Conservation (phyloP, 2,329 filamentous ascomycete genomes). For the Rutstroemia sp. region DNA sequence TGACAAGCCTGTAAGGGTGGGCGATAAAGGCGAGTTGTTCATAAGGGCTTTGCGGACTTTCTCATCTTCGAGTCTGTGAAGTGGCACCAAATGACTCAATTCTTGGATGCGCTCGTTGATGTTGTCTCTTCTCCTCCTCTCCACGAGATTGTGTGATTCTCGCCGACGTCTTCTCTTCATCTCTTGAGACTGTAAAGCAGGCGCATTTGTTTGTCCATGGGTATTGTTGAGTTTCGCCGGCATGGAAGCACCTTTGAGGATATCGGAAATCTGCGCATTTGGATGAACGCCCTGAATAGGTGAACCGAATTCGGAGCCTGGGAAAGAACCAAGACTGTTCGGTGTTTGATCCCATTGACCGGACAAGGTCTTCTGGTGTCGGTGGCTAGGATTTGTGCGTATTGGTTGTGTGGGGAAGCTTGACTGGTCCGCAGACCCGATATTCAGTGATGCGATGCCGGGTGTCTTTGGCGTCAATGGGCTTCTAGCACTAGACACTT, state of each 20-base stretch:
- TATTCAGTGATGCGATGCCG: slow-evolving; percentile 62
- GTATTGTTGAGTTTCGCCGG: slow-evolving; percentile 68
- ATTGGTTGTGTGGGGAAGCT: slow-evolving; percentile 75
- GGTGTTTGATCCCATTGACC: slow-evolving; percentile 86
- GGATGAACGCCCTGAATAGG: slow-evolving; percentile 60
- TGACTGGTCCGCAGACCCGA: slow-evolving; percentile 55
- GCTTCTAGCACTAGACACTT: slow-evolving; percentile 66
- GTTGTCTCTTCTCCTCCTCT: slow-evolving; percentile 89
- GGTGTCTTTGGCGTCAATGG: slow-evolving; percentile 86
- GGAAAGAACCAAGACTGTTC: slow-evolving; percentile 75
- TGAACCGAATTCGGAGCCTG: slow-evolving; percentile 83
- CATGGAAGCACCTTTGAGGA: slow-evolving; percentile 84
- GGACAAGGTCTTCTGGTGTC: slow-evolving; percentile 77
- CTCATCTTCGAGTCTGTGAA: slow-evolving; percentile 90
- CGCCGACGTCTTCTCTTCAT: slow-evolving; percentile 86
- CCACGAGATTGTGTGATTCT: slow-evolving; percentile 94
- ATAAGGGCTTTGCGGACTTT: slow-evolving; percentile 92
- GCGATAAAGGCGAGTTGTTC: slow-evolving; percentile 84
- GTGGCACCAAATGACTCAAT: slow-evolving; percentile 83
- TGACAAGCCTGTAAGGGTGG: slow-evolving; percentile 64
- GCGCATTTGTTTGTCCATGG: slow-evolving; percentile 16
- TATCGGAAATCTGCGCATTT: slow-evolving; percentile 76
- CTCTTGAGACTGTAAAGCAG: slow-evolving; percentile 67
- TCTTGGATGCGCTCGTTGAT: slow-evolving; percentile 99
- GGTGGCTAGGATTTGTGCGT: slow-evolving; percentile 52